phyloP scores from a whole-genome alignment of 2,329 filamentous ascomycete genomes.

The Alternaria burnsii region DNA sequence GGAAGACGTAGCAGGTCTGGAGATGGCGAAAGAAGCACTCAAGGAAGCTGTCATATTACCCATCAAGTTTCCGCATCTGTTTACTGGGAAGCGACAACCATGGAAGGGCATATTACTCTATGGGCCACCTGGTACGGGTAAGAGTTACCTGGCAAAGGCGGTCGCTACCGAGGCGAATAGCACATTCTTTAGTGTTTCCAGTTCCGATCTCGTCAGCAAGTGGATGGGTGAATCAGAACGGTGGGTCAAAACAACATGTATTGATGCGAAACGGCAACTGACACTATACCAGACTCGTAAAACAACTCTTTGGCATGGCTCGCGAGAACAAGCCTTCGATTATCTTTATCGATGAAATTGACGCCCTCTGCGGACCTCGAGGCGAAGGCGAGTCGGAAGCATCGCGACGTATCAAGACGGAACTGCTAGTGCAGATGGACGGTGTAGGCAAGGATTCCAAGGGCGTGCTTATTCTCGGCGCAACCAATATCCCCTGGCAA shows the following conservation, averaged over 20 bases:
- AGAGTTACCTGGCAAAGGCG: conserved; percentile 96
- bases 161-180: conserved; percentile 98
- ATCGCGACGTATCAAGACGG: conserved; percentile 96
- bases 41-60: conserved; percentile 98
- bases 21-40: conserved; percentile 92
- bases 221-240: conserved; percentile 99
- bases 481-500: conserved; percentile 99
- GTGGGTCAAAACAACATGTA: conserved; percentile 57
- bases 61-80: conserved; percentile 97
- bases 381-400: conserved; percentile 97
- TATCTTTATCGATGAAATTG: conserved; percentile 98
- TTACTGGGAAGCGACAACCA: conserved; percentile 93
- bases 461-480: conserved; percentile 91
- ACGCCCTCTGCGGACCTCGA: conserved; percentile 92
- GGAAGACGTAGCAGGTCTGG: conserved; percentile 97
- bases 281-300: conserved; percentile 74
- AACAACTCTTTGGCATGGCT: conserved; percentile 96
- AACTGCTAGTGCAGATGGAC: conserved; percentile 98
- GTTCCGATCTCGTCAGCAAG: conserved; percentile 96
- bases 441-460: conserved; percentile 96
- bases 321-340: conserved; percentile 98
- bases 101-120: conserved; percentile 99
- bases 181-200: conserved; percentile 98
- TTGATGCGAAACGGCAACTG: conserved; percentile 8
- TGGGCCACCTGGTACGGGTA: conserved; percentile 94